Evolutionary conservation across 768 basidiomycete species (phyloP).

Genomic region (Termitomyces sp.): DNA sequence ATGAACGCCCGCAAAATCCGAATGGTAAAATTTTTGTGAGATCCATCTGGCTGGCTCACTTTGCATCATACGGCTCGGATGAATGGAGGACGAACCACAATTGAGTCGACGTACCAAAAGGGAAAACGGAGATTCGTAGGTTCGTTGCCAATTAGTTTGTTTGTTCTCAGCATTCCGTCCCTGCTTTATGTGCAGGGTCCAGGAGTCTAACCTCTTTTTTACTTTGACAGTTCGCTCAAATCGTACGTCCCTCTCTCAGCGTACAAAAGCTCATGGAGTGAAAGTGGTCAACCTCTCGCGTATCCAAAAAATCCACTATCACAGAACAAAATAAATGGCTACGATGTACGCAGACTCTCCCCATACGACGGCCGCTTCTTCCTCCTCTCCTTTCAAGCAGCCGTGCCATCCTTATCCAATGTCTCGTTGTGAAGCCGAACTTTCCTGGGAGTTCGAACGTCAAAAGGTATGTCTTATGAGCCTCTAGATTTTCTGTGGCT

Average conservation of each 20-base stretch:
- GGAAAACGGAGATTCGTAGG: not conserved
- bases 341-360: not conserved
- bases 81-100: not conserved
- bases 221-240: not conserved
- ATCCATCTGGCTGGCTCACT: not conserved
- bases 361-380: not conserved
- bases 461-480: not conserved
- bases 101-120: not conserved
- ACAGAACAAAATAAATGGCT: not conserved
- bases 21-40: not conserved
- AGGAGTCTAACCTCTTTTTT: constrained; percentile 11
- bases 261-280: not conserved
- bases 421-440: constrained; percentile 2
- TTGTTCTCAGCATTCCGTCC: not conserved
- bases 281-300: not conserved
- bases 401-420: not conserved
- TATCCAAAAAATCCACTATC: not conserved
- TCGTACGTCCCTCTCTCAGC: not conserved
- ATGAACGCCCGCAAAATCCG: not conserved
- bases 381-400: not conserved
- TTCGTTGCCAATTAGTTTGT: not conserved
- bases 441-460: constrained; percentile 7
- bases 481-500: not conserved
- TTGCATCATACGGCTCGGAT: not conserved
- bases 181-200: constrained; percentile 1